Conservation (phyloP, 108 stramenopile species). For the Nitzschia sp. region DNA sequence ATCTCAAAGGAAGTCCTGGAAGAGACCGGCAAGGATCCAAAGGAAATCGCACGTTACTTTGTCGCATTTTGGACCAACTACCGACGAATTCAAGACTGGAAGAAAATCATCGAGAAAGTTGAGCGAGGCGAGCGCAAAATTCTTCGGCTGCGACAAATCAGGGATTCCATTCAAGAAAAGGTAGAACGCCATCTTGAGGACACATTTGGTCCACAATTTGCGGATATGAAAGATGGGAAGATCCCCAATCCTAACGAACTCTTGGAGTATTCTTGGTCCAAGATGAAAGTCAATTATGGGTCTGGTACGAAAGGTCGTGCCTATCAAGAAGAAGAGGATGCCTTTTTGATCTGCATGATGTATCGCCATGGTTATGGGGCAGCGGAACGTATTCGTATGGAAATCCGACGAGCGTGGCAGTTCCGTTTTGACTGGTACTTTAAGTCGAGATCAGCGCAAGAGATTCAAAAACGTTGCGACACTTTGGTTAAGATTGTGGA, state of each 20-base stretch:
- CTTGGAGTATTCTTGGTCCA: conserved; percentile 83
- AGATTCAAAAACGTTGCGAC: conserved; percentile 94
- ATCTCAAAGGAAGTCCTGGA: conserved; percentile 79
- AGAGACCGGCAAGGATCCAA: conserved; percentile 86
- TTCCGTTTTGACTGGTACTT: conserved; percentile 99
- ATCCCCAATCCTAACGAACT: conserved; percentile 64
- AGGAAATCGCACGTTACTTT: conserved; percentile 90
- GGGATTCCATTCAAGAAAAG: conserved; percentile 93
- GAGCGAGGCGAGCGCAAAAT: conserved; percentile 91
- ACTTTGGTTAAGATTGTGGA: conserved; percentile 70
- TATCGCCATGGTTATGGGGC: conserved; percentile 94
- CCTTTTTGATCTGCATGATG: conserved; percentile 95
- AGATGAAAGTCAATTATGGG: conserved; percentile 84
- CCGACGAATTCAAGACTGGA: conserved; percentile 81
- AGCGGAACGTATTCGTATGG: conserved; percentile 90
- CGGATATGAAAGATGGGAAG: conserved; percentile 61
- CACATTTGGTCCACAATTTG: conserved; percentile 69
- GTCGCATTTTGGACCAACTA: conserved; percentile 88
- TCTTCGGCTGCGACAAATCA: conserved; percentile 80
- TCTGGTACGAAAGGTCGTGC: conserved; percentile 50
- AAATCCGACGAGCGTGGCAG: conserved; percentile 93
- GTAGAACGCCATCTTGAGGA: conserved; percentile 95
- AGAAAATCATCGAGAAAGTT: conserved; percentile 87
- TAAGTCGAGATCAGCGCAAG: conserved; percentile 90
- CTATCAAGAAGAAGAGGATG: conserved; percentile 96